These are phyloP conservation scores for Xylaria bambusicola DNA, from an alignment of 495 filamentous ascomycete species.

Conservation along the genomic window DNA sequence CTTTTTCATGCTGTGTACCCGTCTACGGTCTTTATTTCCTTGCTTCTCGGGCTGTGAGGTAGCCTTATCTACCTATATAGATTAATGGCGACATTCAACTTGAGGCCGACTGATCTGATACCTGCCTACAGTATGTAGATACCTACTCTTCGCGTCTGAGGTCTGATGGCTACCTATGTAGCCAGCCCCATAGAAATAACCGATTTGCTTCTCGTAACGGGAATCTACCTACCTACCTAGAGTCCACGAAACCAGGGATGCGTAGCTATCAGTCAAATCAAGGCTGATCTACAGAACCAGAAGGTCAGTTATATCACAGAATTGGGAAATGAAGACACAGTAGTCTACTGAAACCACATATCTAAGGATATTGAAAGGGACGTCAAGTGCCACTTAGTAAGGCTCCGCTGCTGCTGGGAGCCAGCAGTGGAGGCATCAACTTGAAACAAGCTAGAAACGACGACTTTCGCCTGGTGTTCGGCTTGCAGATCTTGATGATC, in stretches of 20 bases:
- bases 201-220: not conserved
- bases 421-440: slow-evolving; percentile 6
- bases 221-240: no score
- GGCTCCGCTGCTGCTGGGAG: slow-evolving; percentile 6
- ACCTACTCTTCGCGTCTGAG: not conserved
- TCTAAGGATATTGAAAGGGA: not conserved
- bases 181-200: no score
- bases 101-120: not conserved
- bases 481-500: slow-evolving; percentile 5
- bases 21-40: no score
- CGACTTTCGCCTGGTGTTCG: slow-evolving; percentile 4
- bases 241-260: no score
- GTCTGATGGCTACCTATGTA: no score
- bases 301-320: not conserved
- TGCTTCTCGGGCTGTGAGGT: no score
- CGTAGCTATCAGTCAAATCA: no score
- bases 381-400: not conserved
- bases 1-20: no score
- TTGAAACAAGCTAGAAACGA: slow-evolving; percentile 2
- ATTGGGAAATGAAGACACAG: not conserved
- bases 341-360: no score
- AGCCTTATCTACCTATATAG: no score
- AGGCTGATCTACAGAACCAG: not conserved
- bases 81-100: not conserved
- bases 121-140: not conserved